phyloP scores from a whole-genome alignment of 2,329 filamentous ascomycete species.

The Basipetospora chlamydospora region DNA sequence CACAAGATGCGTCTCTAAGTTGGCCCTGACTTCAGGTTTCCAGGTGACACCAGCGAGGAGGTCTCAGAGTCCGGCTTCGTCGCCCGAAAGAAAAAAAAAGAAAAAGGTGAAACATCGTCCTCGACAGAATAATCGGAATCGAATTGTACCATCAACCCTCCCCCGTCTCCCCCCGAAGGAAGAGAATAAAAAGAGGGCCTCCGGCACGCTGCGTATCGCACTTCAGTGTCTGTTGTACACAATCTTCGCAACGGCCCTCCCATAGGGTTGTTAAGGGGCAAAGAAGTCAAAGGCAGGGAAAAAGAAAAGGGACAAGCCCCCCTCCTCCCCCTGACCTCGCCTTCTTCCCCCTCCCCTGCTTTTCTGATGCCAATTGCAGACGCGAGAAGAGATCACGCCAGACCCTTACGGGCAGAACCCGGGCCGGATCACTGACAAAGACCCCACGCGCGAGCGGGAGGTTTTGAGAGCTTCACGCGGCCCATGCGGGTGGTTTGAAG shows the following conservation, averaged over 20 bases:
- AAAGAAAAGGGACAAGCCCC: constrained; percentile 1
- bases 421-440: constrained; percentile 10
- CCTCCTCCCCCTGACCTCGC: background rate
- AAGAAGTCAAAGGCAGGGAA: constrained; percentile 10
- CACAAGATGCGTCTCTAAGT: constrained; percentile 6
- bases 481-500: constrained; percentile 31
- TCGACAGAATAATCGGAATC: constrained; percentile 87
- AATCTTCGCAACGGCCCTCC: constrained; percentile 89
- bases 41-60: constrained; percentile 8
- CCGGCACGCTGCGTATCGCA: constrained; percentile 77
- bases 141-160: constrained; percentile 44
- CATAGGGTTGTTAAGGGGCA: too few species aligned
- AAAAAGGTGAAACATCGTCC: constrained; percentile 45
- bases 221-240: constrained; percentile 68
- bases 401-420: constrained; percentile 70
- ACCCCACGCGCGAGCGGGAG: constrained; percentile 20
- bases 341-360: constrained; percentile 1
- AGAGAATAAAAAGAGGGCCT: constrained; percentile 6
- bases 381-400: constrained; percentile 62
- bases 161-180: background rate
- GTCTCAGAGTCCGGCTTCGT: constrained; percentile 8
- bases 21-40: constrained; percentile 5
- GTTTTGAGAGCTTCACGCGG: constrained; percentile 16
- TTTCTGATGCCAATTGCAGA: constrained; percentile 40
- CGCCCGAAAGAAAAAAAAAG: constrained; percentile 8